These are phyloP conservation scores for Podospora bellae-mahoneyi DNA, from an alignment of 495 filamentous ascomycete species.

Conservation along the genomic window DNA sequence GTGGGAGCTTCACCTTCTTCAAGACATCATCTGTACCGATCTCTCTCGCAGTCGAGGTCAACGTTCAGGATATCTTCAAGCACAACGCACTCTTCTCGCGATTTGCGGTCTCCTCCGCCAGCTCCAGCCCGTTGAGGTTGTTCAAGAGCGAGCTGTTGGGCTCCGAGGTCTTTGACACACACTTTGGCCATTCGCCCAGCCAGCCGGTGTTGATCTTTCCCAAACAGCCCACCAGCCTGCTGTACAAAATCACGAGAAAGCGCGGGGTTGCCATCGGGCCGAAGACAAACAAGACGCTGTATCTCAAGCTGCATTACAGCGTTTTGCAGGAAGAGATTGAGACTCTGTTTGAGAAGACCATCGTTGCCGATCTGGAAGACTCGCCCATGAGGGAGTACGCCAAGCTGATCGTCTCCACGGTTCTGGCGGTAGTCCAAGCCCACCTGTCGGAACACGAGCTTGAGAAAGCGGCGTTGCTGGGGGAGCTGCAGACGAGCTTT, in stretches of 20 bases:
- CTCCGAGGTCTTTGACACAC: constrained; percentile 65
- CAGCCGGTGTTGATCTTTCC: constrained; percentile 66
- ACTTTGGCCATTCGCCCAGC: constrained; percentile 53
- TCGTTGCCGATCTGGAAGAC: constrained; percentile 40
- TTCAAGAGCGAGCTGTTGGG: constrained; percentile 64
- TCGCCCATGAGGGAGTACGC: constrained; percentile 43
- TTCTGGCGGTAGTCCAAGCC: constrained; percentile 52
- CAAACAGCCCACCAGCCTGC: constrained; percentile 74
- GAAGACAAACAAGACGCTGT: constrained; percentile 53
- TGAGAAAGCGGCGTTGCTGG: constrained; percentile 52
- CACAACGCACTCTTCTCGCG: constrained; percentile 74
- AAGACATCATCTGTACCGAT: constrained; percentile 62
- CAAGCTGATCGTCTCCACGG: constrained; percentile 44
- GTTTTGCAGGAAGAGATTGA: constrained; percentile 71
- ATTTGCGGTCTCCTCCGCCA: constrained; percentile 82
- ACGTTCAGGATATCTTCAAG: constrained; percentile 96
- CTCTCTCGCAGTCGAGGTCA: constrained; percentile 80
- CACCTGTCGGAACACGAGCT: constrained; percentile 58
- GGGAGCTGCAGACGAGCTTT: constrained; percentile 45
- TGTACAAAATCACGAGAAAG: constrained; percentile 70
- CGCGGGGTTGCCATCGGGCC: constrained; percentile 27
- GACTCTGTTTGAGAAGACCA: constrained; percentile 37
- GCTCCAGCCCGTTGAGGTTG: constrained; percentile 67
- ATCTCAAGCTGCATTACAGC: constrained; percentile 71
- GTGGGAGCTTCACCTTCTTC: constrained; percentile 68